phyloP scores from a whole-genome alignment of 208 protist genomes.

The Novymonas esmeraldas region DNA sequence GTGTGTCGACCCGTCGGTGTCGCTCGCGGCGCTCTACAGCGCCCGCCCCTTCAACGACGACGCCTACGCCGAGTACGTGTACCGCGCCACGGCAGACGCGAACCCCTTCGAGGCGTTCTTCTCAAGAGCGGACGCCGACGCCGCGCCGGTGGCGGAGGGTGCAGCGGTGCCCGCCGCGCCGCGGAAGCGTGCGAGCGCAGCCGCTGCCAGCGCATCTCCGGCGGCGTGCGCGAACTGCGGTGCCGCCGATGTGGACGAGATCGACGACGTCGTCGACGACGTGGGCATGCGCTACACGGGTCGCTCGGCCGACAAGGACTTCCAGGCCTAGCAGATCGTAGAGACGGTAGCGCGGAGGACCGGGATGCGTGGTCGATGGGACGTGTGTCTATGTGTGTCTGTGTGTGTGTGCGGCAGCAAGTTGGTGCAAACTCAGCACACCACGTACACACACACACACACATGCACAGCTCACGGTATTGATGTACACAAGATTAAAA shows the following conservation, averaged over 20 bases:
- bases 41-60: slow-evolving; percentile 53
- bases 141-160: neutral
- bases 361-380: too few relatives aligned
- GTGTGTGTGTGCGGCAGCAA: too few relatives aligned
- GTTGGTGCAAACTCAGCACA: too few relatives aligned
- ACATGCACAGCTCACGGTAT: neutral
- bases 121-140: neutral
- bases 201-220: neutral
- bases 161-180: neutral
- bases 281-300: slow-evolving; percentile 67
- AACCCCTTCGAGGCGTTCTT: slow-evolving; percentile 83
- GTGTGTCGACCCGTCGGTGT: slow-evolving; percentile 40
- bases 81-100: slow-evolving; percentile 70
- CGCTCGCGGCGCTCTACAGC: slow-evolving; percentile 61
- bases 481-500: too few relatives aligned
- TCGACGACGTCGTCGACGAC: slow-evolving; percentile 70
- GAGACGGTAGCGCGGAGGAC: too few relatives aligned
- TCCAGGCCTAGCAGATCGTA: slow-evolving; percentile 33
- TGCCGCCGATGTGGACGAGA: slow-evolving; percentile 22
- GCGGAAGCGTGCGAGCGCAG: neutral
- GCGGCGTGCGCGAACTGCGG: neutral
- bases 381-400: neutral
- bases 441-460: too few relatives aligned
- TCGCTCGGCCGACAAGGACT: slow-evolving; percentile 40
- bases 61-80: slow-evolving; percentile 83